Evolutionary conservation across 2,329 filamentous ascomycete species (phyloP).

Genomic region (Ophiostoma fasciatum): DNA sequence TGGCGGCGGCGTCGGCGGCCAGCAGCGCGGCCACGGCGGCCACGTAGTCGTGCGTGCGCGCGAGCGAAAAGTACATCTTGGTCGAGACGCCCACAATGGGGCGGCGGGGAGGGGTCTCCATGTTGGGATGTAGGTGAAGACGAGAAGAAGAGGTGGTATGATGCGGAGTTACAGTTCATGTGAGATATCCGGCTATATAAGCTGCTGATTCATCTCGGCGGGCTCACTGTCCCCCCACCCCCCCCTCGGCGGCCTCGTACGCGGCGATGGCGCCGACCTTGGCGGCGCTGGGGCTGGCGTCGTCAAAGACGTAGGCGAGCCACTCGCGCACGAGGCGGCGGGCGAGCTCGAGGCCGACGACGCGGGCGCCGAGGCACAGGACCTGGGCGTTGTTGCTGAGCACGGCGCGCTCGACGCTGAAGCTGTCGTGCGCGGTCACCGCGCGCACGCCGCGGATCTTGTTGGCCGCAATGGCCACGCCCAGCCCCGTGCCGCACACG

Average conservation of each 20-base stretch:
- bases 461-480: constrained; percentile 80
- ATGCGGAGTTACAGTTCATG: no score
- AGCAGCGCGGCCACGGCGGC: constrained; percentile 31
- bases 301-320: constrained; percentile 70
- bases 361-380: constrained; percentile 71
- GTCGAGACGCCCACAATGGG: constrained; percentile 59
- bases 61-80: constrained; percentile 67
- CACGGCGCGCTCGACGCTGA: constrained; percentile 66
- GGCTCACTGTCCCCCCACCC: no score
- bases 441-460: constrained; percentile 73
- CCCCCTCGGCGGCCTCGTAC: constrained; percentile 18
- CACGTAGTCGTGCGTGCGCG: constrained; percentile 44
- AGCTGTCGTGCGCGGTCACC: constrained; percentile 81
- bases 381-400: constrained; percentile 80
- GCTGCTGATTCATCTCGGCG: no score
- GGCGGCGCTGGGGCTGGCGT: constrained; percentile 39
- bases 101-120: constrained; percentile 25
- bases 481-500: constrained; percentile 76
- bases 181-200: no score
- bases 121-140: not conserved
- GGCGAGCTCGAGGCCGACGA: constrained; percentile 68
- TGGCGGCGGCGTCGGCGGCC: no score
- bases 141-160: not conserved
- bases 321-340: constrained; percentile 66
- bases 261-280: constrained; percentile 28